These are phyloP conservation scores for Botryotinia calthae DNA, from an alignment of 2,329 filamentous ascomycete species.

Conservation along the genomic window DNA sequence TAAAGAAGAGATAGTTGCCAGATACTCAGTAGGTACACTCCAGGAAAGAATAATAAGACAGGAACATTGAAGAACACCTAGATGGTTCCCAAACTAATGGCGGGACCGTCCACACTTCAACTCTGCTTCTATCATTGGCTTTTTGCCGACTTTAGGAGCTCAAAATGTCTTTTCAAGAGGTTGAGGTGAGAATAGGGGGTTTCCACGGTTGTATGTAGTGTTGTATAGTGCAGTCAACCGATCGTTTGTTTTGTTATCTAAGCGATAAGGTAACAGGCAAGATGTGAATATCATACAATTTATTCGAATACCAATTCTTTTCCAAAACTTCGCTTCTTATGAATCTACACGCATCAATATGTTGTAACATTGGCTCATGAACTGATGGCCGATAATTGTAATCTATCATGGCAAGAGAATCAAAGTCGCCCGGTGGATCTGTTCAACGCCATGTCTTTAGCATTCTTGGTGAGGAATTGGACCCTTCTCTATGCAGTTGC, in stretches of 20 bases:
- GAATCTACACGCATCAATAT: neutral
- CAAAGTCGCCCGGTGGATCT: neutral
- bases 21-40: too few species aligned
- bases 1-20: neutral
- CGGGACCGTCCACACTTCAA: too few species aligned
- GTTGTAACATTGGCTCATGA: neutral
- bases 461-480: too few species aligned
- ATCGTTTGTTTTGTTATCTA: neutral
- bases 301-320: too few species aligned
- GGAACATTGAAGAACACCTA: neutral
- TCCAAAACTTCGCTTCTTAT: neutral
- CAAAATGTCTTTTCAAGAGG: neutral
- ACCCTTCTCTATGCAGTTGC: neutral
- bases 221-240: neutral
- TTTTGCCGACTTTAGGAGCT: neutral
- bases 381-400: too few species aligned
- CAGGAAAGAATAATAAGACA: neutral
- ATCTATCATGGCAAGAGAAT: too few species aligned
- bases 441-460: neutral
- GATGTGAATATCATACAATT: neutral
- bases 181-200: neutral
- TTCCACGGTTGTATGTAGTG: neutral
- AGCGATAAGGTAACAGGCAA: neutral
- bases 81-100: neutral
- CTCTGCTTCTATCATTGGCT: neutral